Evolutionary conservation across 306 rosid genomes (phyloP), one percentile per base, ranked within the genome.

Genomic region (Quercus bicolor): DNA sequence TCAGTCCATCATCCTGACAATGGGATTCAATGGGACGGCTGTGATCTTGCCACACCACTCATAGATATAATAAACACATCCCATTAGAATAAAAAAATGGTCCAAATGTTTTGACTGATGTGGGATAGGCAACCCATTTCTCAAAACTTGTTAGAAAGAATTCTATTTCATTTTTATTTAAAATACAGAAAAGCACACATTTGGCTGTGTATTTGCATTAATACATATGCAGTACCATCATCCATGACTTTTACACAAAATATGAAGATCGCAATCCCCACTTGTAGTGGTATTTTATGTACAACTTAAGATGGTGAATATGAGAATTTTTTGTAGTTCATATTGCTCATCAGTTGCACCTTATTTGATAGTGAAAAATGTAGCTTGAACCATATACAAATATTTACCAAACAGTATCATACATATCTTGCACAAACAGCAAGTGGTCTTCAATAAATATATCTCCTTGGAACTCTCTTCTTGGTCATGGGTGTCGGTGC

Each of bases 391-490:
- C 72, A 68, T 70, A 61, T 54, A 62, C 64, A 55, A 68, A 61
- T 31, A 71, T 54, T 65, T 70, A 48, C 73, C 66, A 57, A 23
- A 79, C 19, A 31, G 79, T 79, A 61, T 51, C 60, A 28, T n/a
- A 75, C 14, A 20, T 21, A 59, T 70, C 56, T 48, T 75, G 45
- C 54, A 45, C 8, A 33, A 57, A 59, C 23, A 56, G 70, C 55
- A 55, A 40, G 66, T 43, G 78, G 77, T 73, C 74, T 56, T 84
- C 86, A 80, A 55, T 37, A 56, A 59, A 78, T 59, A 57, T 64
- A 85, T 77, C 90, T 82, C 83, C 80, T 84, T 79, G 77, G 57
- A 69, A 70, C 82, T 55, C 88, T 83, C 81, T 68, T 81, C 75
- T 75, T 75, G 84, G 28, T 73, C 28, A 48, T 53, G 18, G 89